Conservation (phyloP, 768 basidiomycete species). For the Neoboletus brunneissimus region DNA sequence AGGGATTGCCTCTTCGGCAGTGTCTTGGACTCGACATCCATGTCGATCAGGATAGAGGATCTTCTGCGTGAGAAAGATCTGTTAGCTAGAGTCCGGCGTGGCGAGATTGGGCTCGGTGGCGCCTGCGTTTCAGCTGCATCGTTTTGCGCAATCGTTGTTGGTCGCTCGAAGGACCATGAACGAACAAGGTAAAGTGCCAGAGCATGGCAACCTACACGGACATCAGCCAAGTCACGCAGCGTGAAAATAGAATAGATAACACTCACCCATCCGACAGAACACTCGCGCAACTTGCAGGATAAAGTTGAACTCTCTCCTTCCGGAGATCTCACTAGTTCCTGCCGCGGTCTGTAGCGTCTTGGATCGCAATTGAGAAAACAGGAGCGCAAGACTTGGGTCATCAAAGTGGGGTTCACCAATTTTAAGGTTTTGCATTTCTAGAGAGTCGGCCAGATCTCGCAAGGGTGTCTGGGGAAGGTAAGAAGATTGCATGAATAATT, state of each 20-base stretch:
- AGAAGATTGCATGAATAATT: not conserved
- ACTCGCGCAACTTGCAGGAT: slow-evolving; percentile 92
- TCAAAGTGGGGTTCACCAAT: slow-evolving; percentile 89
- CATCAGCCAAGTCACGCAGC: not conserved
- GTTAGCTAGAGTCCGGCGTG: slow-evolving; percentile 47
- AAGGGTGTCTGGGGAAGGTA: slow-evolving; percentile 59
- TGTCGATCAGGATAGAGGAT: slow-evolving; percentile 85
- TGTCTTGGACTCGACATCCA: slow-evolving; percentile 68
- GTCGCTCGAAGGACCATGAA: slow-evolving; percentile 89
- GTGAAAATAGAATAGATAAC: not conserved
- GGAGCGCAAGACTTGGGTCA: slow-evolving; percentile 86
- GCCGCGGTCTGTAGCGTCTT: slow-evolving; percentile 92
- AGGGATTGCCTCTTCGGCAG: slow-evolving; percentile 57
- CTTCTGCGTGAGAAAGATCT: slow-evolving; percentile 56
- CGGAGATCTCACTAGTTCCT: slow-evolving; percentile 89
- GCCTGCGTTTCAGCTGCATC: slow-evolving; percentile 4
- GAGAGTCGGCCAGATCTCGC: slow-evolving; percentile 61
- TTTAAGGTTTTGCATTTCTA: slow-evolving; percentile 53
- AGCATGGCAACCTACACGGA: slow-evolving; percentile 75
- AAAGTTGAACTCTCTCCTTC: slow-evolving; percentile 89
- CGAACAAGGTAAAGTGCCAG: slow-evolving; percentile 88
- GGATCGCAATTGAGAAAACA: slow-evolving; percentile 86
- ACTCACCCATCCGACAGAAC: slow-evolving; percentile 90
- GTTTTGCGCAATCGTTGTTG: slow-evolving; percentile 42
- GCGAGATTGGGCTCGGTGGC: slow-evolving; percentile 43